These are phyloP conservation scores for Fonsecaea pugnacius DNA, from an alignment of 2,329 filamentous ascomycete genomes.

Conservation along the genomic window DNA sequence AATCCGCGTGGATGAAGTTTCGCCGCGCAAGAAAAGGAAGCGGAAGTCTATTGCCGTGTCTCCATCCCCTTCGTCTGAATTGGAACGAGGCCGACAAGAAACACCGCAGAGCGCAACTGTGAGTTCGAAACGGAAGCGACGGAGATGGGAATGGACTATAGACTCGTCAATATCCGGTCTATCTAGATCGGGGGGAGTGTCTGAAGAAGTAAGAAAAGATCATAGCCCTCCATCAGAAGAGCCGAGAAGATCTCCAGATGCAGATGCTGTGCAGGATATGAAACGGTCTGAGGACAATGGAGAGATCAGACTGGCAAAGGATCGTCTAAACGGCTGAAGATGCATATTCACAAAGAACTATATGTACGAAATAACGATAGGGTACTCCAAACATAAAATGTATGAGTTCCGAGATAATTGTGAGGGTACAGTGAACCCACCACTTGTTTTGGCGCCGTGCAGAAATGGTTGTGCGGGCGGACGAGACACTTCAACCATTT, in stretches of 20 bases:
- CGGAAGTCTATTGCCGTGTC: constrained; percentile 22
- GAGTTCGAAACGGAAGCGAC: constrained; percentile 29
- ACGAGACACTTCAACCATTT: neutral
- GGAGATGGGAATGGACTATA: constrained; percentile 35
- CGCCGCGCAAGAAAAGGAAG: constrained; percentile 26
- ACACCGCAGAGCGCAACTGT: constrained; percentile 18
- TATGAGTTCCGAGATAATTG: neutral
- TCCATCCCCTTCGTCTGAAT: constrained; percentile 7
- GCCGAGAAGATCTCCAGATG: neutral
- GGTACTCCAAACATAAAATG: neutral
- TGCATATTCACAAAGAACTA: neutral
- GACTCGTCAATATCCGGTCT: neutral
- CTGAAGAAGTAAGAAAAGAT: neutral
- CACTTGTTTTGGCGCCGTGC: neutral
- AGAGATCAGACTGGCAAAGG: neutral
- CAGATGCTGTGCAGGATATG: neutral
- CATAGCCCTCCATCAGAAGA: neutral
- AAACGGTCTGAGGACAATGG: neutral
- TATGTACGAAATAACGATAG: neutral
- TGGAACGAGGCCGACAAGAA: constrained; percentile 15
- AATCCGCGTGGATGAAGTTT: constrained; percentile 24
- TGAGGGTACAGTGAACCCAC: neutral
- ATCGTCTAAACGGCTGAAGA: neutral
- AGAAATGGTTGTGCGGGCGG: neutral
- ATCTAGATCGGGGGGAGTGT: neutral